Conservation (phyloP, 116 monocot genomes). For the Dioscorea cayenensis region DNA sequence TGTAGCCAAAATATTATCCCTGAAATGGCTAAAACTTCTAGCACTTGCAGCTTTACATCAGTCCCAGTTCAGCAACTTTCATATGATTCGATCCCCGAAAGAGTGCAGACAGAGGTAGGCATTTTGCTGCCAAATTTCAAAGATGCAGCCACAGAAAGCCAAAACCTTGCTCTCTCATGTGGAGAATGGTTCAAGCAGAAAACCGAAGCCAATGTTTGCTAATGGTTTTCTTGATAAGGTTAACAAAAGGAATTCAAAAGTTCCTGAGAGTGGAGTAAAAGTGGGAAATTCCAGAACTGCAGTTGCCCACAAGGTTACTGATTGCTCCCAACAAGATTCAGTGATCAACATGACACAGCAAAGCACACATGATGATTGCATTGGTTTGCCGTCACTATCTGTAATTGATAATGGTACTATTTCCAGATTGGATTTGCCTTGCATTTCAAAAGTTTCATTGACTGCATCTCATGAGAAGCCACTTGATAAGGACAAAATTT, state of each 20-base stretch:
- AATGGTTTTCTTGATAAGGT: conserved; percentile 51
- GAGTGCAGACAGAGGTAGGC: not conserved
- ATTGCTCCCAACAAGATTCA: conserved; percentile 13
- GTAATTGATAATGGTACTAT: not conserved
- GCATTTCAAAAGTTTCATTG: conserved; percentile 8
- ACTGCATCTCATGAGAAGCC: not conserved
- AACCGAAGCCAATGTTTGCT: conserved; percentile 35
- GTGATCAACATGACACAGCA: not conserved
- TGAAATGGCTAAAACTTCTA: not conserved
- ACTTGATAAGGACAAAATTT: not conserved
- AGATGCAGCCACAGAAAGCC: not conserved
- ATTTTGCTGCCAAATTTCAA: not conserved
- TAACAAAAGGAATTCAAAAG: conserved; percentile 15
- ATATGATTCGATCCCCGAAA: not conserved
- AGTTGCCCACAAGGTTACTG: conserved; percentile 6
- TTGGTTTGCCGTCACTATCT: not conserved
- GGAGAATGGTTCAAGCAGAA: conserved; percentile 16
- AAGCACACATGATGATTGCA: not conserved
- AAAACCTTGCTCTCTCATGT: not conserved
- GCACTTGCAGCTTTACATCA: not conserved
- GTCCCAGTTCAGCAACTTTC: not conserved
- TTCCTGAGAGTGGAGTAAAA: conserved; percentile 6
- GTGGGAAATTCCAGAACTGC: not conserved
- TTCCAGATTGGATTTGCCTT: conserved; percentile 3
- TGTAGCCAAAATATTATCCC: not conserved